Conservation (phyloP, 1,284 basidiomycete species). For the Cryptococcus jaspeensis region DNA sequence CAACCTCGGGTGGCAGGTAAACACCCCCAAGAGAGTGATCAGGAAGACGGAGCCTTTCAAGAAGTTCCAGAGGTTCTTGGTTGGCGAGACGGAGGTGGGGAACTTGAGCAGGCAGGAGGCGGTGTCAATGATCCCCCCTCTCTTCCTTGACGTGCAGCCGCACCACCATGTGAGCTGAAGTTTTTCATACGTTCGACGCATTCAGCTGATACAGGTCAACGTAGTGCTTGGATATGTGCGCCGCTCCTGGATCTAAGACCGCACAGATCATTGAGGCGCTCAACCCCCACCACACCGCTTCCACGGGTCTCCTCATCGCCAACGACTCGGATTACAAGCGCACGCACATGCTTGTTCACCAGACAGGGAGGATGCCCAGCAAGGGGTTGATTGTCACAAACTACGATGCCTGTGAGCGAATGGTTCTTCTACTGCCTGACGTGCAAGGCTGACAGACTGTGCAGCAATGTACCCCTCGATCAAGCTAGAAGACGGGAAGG, state of each 20-base stretch:
- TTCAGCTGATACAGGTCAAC: constrained; percentile 2
- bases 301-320: constrained; percentile 50
- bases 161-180: constrained; percentile 67
- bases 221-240: constrained; percentile 95
- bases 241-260: constrained; percentile 93
- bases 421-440: background rate
- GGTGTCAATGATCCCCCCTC: constrained; percentile 96
- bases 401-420: constrained; percentile 69
- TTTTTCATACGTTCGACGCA: background rate
- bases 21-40: constrained; percentile 84
- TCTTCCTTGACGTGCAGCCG: constrained; percentile 91
- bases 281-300: constrained; percentile 47
- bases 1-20: constrained; percentile 92
- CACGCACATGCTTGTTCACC: constrained; percentile 95
- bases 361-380: constrained; percentile 89
- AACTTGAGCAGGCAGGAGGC: constrained; percentile 97
- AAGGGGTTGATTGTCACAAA: constrained; percentile 95
- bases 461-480: constrained; percentile 74
- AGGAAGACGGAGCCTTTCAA: constrained; percentile 92
- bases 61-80: constrained; percentile 92
- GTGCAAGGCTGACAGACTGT: background rate
- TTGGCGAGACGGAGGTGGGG: constrained; percentile 97
- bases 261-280: constrained; percentile 52
- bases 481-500: constrained; percentile 51
- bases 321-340: constrained; percentile 75